Evolutionary conservation across 805 yeast species (phyloP), one percentile per base, ranked within the genome.

Genomic region (Yamadazyma nakazawae): DNA sequence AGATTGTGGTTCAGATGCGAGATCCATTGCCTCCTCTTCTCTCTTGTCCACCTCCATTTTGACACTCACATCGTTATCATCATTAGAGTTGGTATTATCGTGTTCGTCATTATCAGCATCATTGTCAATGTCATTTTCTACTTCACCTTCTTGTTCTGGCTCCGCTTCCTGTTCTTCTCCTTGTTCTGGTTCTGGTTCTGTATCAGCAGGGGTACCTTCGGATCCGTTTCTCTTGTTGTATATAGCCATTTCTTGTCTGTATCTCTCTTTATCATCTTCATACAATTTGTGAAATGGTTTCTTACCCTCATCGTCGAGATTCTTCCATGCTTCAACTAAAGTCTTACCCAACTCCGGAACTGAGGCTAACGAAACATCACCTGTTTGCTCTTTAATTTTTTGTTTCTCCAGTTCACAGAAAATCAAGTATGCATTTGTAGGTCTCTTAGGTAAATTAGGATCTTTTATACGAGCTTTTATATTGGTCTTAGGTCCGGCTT

Each of bases 341-440:
- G 85, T 84, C 57, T 80, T 84, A 2, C 96, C 84, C 38, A 88
- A 72, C 60, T 91, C 97, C 34, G 68, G 67, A 16, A 68, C 59
- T 10, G 49, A 40, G 31, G 39, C 32, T 3, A 52, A 40, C 12
- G 49, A 49, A 14, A 36, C 40, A 25, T 60, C 61, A 9, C 82
- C 83, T n/a, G 65, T 64, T 50, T 80, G 85, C 42, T 76, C 74
- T 51, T 79, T 81, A 34, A 88, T 76, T 42, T 77, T 72, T 40
- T 88, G 96, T 64, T 87, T 87, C 59, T 88, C 95, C 68, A 79
- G 68, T 49, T 91, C 97, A 66, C 97, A 91, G 60, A 85, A 90
- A 24, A 88, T 78, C 51, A 88, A 72, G 59, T 90, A 91, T 5
- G 97, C 96, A 63, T 90, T 91, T 3, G 94, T 84, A 5, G 97